phyloP scores from a whole-genome alignment of 2,329 filamentous ascomycete species.

The Hysterium pulicare region DNA sequence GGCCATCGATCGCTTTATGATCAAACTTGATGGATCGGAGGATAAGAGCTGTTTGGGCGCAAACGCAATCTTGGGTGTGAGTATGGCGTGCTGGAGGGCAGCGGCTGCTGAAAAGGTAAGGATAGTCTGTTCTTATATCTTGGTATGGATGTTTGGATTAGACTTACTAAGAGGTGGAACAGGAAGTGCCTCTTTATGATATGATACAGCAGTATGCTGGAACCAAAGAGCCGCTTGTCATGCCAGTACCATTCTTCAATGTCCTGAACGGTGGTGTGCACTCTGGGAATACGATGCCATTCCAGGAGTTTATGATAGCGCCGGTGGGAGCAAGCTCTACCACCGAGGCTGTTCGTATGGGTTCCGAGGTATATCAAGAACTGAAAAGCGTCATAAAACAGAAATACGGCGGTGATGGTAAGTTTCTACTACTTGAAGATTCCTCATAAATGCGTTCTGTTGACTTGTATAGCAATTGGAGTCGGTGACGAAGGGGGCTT shows the following conservation, averaged over 20 bases:
- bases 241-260: slow-evolving; percentile 91
- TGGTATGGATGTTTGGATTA: slow-evolving; percentile 5
- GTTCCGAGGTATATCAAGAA: slow-evolving; percentile 16
- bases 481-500: slow-evolving; percentile 23
- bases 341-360: slow-evolving; percentile 14
- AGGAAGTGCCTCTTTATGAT: slow-evolving; percentile 79
- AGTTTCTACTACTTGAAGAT: too few species aligned
- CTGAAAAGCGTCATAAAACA: slow-evolving; percentile 15
- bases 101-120: slow-evolving; percentile 78
- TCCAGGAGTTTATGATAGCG: slow-evolving; percentile 97
- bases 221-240: slow-evolving; percentile 88
- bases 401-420: slow-evolving; percentile 17
- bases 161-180: too few species aligned
- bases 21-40: slow-evolving; percentile 75
- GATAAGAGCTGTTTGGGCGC: slow-evolving; percentile 88
- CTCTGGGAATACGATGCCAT: slow-evolving; percentile 55
- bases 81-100: slow-evolving; percentile 80
- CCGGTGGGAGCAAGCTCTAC: slow-evolving; percentile 41
- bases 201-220: slow-evolving; percentile 84
- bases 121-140: background rate
- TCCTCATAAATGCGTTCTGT: too few species aligned
- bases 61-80: slow-evolving; percentile 85
- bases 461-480: slow-evolving; percentile 15
- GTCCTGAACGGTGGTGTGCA: slow-evolving; percentile 69
- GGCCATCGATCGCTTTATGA: slow-evolving; percentile 76